Base-by-base conservation (phyloP, 495 filamentous ascomycete genomes). In the Penicillium dipodomyicola region DNA sequence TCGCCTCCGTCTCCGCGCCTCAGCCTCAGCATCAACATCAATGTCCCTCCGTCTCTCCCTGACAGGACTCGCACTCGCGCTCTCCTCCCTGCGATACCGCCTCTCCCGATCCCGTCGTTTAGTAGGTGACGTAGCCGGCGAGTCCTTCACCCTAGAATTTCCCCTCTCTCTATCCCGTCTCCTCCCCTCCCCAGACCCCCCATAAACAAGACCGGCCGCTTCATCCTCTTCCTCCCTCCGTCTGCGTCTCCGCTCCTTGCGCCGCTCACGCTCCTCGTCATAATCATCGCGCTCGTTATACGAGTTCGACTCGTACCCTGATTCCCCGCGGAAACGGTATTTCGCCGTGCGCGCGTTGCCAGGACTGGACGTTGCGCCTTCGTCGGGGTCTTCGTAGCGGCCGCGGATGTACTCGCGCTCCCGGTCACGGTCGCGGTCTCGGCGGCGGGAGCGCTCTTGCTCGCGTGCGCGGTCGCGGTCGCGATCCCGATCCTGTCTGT, bases 401-500 rank as follows among this genome's bases (percentile, higher is more conserved):
- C 61, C 68, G 32, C 63, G 65, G 29, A 67, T 65, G 32, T 73
- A 70, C 45, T 75, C 67, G 35, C 62, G 54, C 25, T 63, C 58
- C 40, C 37, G n/a, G 20, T 64, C 56, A 10, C 56, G 57, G 25
- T 64, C 52, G 12, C 56, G 57, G 25, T 64, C 52, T 23, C 61
- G 60, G 33, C 58, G 47, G 39, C 64, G 63, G 25, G 61, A 56
- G 22, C 65, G 61, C 19, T 65, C 61, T 9, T 47, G 52, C 32
- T 67, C 64, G 41, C 60, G 59, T 68, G 51, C 66, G 0, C 65
- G 69, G 30, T 73, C 73, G 4, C 73, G 67, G 30, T 79, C 76
- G 10, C 74, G 65, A 48, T 77, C 77, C 29, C 69, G 67, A 30
- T 51, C 49, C 37, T 35, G 49, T n/a, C 23, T 25, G 50, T 68